Evolutionary conservation across 2,329 filamentous ascomycete genomes (phyloP).

Genomic region (Pseudocercospora cruenta): DNA sequence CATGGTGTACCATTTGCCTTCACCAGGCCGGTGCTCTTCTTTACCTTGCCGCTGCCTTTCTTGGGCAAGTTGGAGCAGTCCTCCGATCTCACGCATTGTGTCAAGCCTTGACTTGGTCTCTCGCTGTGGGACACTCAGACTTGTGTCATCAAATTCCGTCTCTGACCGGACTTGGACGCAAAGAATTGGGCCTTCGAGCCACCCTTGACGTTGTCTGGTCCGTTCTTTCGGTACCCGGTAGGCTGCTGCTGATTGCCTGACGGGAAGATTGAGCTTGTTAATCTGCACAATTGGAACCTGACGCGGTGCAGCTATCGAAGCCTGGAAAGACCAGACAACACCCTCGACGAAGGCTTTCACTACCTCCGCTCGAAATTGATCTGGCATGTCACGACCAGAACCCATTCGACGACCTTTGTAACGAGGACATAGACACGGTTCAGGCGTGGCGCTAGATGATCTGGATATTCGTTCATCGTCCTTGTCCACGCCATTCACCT

Average conservation of each 20-base stretch:
- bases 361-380: constrained; percentile 59
- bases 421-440: constrained; percentile 24
- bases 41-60: constrained; percentile 62
- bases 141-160: constrained; percentile 49
- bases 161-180: constrained; percentile 60
- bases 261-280: constrained; percentile 55
- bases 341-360: constrained; percentile 62
- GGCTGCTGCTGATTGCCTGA: constrained; percentile 59
- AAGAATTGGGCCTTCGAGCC: constrained; percentile 62
- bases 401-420: constrained; percentile 65
- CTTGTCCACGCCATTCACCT: neutral
- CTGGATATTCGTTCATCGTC: constrained; percentile 1
- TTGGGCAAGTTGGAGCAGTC: constrained; percentile 61
- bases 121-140: constrained; percentile 31
- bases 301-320: constrained; percentile 53
- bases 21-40: constrained; percentile 53
- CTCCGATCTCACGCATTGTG: constrained; percentile 60
- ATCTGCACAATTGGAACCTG: constrained; percentile 49
- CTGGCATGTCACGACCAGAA: constrained; percentile 62
- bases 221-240: constrained; percentile 59
- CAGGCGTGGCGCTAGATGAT: constrained; percentile 19
- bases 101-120: constrained; percentile 49
- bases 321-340: constrained; percentile 61
- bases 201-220: constrained; percentile 55
- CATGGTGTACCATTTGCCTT: constrained; percentile 64